These are phyloP conservation scores for Seminavis robusta DNA, from an alignment of 108 stramenopile species.

Conservation along the genomic window DNA sequence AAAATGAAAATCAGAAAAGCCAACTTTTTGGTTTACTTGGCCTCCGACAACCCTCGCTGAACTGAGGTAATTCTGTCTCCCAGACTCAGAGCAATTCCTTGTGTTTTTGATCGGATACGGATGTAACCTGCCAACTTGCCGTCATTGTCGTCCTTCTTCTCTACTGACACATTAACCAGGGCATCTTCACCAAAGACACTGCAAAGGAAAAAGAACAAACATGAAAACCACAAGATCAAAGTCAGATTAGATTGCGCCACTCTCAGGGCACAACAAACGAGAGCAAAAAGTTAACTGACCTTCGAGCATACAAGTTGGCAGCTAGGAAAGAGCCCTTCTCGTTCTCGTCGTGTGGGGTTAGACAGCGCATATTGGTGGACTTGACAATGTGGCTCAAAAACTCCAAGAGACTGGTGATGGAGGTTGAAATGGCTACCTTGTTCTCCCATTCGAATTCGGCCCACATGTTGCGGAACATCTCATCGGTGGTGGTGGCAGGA, in stretches of 20 bases:
- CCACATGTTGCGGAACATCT: slow-evolving; percentile 98
- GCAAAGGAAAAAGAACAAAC: slow-evolving; percentile 1
- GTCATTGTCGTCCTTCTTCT: slow-evolving; percentile 97
- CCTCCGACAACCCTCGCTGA: slow-evolving; percentile 64
- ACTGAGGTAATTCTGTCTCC: slow-evolving; percentile 98
- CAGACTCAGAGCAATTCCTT: slow-evolving; percentile 98
- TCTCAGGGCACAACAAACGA: not conserved
- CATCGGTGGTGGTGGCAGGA: slow-evolving; percentile 94
- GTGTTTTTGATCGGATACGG: slow-evolving; percentile 98
- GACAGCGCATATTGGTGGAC: slow-evolving; percentile 96
- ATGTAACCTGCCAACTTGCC: slow-evolving; percentile 97
- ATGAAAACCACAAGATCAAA: slow-evolving; percentile 3
- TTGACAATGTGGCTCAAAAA: slow-evolving; percentile 95
- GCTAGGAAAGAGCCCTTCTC: slow-evolving; percentile 92
- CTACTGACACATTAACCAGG: slow-evolving; percentile 97
- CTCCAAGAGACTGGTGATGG: slow-evolving; percentile 85
- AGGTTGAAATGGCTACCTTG: slow-evolving; percentile 93
- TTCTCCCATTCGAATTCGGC: slow-evolving; percentile 99
- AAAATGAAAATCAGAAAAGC: no score
- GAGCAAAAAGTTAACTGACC: slow-evolving; percentile 42
- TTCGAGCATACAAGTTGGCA: slow-evolving; percentile 97
- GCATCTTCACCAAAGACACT: slow-evolving; percentile 99
- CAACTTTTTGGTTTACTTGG: no score
- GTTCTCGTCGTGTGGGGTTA: slow-evolving; percentile 78
- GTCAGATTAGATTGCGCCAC: slow-evolving; percentile 6